Percentiles rank a stretch among this genome's conserved stretches.
phyloP scores from a whole-genome alignment of 805 yeast genomes.

The Suhomyces kilbournensis region DNA sequence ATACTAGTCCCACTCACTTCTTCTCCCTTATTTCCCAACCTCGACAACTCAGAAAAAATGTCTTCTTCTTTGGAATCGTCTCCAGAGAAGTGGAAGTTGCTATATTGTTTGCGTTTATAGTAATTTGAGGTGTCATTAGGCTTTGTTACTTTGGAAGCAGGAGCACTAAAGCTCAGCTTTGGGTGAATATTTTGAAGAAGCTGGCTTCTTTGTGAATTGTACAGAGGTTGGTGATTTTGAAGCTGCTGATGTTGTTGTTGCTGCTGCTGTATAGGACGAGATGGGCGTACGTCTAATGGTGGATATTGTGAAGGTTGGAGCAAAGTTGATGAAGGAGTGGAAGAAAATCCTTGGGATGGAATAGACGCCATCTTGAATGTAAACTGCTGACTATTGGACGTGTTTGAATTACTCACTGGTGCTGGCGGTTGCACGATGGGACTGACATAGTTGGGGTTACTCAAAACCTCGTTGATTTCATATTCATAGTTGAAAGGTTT shows the following conservation, averaged over 20 bases:
- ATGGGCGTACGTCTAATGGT: not conserved
- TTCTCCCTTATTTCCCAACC: constrained; percentile 13
- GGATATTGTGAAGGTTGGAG: not conserved
- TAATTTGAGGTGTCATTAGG: constrained; percentile 1
- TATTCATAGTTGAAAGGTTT: constrained; percentile 14
- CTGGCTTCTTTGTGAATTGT: not conserved
- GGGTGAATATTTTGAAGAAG: not conserved
- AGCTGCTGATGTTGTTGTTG: constrained; percentile 6
- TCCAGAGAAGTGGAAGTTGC: not conserved
- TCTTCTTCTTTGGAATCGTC: constrained; percentile 8
- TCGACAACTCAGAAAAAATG: constrained; percentile 10
- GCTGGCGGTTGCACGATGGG: constrained; percentile 9
- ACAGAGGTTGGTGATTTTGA: constrained; percentile 5
- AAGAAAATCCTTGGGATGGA: constrained; percentile 4
- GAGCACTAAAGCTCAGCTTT: constrained; percentile 4
- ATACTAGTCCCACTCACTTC: not conserved
- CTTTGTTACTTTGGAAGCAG: not conserved
- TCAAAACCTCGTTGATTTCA: constrained; percentile 10
- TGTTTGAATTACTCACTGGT: constrained; percentile 12
- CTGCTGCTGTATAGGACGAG: constrained; percentile 3
- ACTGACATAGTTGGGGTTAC: constrained; percentile 9
- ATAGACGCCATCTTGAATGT: constrained; percentile 7
- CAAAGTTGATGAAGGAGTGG: not conserved
- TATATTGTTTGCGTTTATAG: not conserved
- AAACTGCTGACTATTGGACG: constrained; percentile 7